phyloP scores from a whole-genome alignment of 2,329 filamentous ascomycete species.

The Botrytis pseudocinerea region DNA sequence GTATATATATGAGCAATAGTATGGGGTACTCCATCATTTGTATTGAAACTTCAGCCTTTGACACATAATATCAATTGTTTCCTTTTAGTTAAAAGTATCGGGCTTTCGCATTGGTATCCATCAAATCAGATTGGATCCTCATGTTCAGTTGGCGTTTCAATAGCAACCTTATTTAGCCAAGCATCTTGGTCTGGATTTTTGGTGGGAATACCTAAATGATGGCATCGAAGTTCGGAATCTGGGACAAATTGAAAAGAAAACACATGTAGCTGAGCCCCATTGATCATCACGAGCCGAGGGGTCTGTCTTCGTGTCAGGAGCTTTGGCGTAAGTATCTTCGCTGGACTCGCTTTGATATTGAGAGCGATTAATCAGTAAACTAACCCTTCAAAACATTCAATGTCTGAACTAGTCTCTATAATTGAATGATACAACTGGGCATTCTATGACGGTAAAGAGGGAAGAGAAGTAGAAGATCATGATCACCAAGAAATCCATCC shows the following conservation, averaged over 20 bases:
- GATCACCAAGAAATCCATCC: neutral
- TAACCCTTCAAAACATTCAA: neutral
- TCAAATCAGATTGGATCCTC: neutral
- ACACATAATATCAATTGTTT: neutral
- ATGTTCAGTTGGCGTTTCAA: neutral
- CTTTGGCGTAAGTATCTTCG: neutral
- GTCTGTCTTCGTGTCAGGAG: neutral
- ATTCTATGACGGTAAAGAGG: neutral
- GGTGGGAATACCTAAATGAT: neutral
- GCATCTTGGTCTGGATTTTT: neutral
- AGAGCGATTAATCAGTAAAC: neutral
- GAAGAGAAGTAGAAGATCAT: neutral
- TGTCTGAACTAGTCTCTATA: neutral
- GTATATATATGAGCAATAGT: neutral
- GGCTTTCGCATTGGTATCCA: neutral
- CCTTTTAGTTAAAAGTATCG: neutral
- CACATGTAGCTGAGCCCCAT: neutral
- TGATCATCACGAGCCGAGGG: neutral
- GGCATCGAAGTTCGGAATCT: neutral
- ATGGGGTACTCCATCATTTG: neutral
- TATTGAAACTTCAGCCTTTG: neutral
- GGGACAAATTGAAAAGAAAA: neutral
- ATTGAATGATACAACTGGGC: neutral
- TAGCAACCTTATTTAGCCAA: neutral
- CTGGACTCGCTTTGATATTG: neutral